Conservation (phyloP, 2,329 filamentous ascomycete species). For the Sarocladium kiliense region DNA sequence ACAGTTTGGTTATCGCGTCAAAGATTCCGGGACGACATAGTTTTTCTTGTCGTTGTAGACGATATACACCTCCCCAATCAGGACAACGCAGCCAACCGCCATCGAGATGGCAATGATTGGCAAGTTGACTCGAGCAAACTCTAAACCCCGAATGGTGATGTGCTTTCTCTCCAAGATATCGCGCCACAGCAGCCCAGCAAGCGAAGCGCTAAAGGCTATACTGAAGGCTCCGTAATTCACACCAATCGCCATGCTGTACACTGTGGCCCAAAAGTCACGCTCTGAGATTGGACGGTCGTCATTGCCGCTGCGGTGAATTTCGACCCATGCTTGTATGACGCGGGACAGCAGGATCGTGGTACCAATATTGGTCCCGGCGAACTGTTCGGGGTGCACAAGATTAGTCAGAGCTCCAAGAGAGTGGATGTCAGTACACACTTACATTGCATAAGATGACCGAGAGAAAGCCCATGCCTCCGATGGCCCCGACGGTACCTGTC, state of each 20-base stretch:
- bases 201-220: slow-evolving; percentile 64
- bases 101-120: slow-evolving; percentile 67
- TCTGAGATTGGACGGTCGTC: slow-evolving; percentile 51
- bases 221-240: slow-evolving; percentile 74
- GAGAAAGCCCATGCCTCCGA: slow-evolving; percentile 69
- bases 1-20: no score
- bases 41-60: neutral
- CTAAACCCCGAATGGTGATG: slow-evolving; percentile 56
- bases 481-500: slow-evolving; percentile 62
- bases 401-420: neutral
- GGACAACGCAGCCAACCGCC: slow-evolving; percentile 55
- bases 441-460: slow-evolving; percentile 69
- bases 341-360: slow-evolving; percentile 69
- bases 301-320: slow-evolving; percentile 32
- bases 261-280: slow-evolving; percentile 66
- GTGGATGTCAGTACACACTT: slow-evolving; percentile 27
- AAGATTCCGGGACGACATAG: neutral
- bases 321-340: slow-evolving; percentile 63
- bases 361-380: slow-evolving; percentile 72
- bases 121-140: slow-evolving; percentile 65
- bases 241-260: slow-evolving; percentile 70
- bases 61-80: slow-evolving; percentile 62
- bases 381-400: slow-evolving; percentile 38
- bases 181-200: slow-evolving; percentile 68
- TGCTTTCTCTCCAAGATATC: slow-evolving; percentile 65